Evolutionary conservation across 163 green algal species (phyloP), one percentile per base, ranked within the genome.

Genomic region (Prototheca cutis): DNA sequence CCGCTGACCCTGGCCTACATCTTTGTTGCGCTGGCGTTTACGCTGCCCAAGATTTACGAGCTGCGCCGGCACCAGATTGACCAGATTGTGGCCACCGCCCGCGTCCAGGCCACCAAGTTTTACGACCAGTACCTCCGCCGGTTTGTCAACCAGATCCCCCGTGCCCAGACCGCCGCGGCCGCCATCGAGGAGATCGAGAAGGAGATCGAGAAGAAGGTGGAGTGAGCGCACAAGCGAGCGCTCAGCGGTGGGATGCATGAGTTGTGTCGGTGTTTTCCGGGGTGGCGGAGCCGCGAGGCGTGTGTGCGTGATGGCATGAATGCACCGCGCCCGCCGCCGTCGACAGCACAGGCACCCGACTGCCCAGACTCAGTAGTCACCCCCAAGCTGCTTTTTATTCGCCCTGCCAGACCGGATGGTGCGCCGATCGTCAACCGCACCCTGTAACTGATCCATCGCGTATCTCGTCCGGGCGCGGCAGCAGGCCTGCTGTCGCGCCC

Each of bases 11-110:
- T 89, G 69, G 65, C 72, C 6, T 89, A 82, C 65, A 63, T 54
- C 4, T 15, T 61, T 21, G 49, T 80, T 7, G 33, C 80, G 24
- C 55, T 65, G 0, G 69, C 69, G 19, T 89, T 88, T 53, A 70
- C 52, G 3, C 52, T 83, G 33, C 81, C 81, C 45, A 89, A 89
- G 71, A 52, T 83, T 49, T 89, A 89, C 55, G 78, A 85, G 69
- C 65, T 89, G 64, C 80, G 77, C 48, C 82, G 89, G 71, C 68
- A 79, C 27, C 70, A 89, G 48, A 79, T 89, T 51, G 82, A 89
- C 58, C 36, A 21, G 21, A 34, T 40, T 3, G 19, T 77, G 1
- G 29, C 36, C 47, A 71, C 59, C 18, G 59, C 42, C 21, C 48
- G 55, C 27, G 8, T 28, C 15, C 40, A 69, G 54, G 53, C 52